Evolutionary conservation across 768 basidiomycete genomes (phyloP), one percentile per base, ranked within the genome.

Genomic region (Pisolithus marmoratus): DNA sequence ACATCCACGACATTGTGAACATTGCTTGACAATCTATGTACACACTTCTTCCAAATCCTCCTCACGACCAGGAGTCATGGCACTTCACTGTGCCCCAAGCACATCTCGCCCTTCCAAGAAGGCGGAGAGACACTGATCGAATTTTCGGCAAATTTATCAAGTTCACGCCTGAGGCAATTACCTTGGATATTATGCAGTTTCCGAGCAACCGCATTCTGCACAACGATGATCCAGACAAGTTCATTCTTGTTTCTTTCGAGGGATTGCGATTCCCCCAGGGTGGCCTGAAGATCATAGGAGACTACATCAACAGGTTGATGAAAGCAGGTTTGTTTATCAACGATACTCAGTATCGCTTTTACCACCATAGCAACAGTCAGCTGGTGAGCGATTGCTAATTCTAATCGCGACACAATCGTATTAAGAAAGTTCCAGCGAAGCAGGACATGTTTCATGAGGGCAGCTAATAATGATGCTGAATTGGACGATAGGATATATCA

Each of bases 311-410:
- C 19, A 72, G 80, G 29, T 60, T 85, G 54, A 71, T 85, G 64
- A 76, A 74, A 53, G 67, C 70, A 0, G 84, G 84, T 0, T 52
- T 87, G 1, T 77, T 76, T 57, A 58, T 84, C 57, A 85, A 86
- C 54, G 73, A 71, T 1, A 63, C 74, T 0, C 79, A 84, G 55
- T 84, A 85, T 61, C 78, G 84, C 2, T 86, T 85, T 61, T 85
- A 84, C 53, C 80, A 81, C 51, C 84, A 87, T 52, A 84, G 84
- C 38, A 84, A 85, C 59, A 85, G 82, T 54, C 84, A 87, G 55
- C 58, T 85, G 61, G 83, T 83, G 54, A 11, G 72, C 65, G 7
- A 22, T 42, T 24, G 34, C 20, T 12, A 12, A 11, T n/a, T 27
- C 11, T 11, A 2, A 40, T 24, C 11, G 38, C 0, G 5, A 1